Evolutionary conservation across 2,329 filamentous ascomycete species (phyloP), one percentile per base, ranked within the genome.

Genomic region (Grosmannia huntii): DNA sequence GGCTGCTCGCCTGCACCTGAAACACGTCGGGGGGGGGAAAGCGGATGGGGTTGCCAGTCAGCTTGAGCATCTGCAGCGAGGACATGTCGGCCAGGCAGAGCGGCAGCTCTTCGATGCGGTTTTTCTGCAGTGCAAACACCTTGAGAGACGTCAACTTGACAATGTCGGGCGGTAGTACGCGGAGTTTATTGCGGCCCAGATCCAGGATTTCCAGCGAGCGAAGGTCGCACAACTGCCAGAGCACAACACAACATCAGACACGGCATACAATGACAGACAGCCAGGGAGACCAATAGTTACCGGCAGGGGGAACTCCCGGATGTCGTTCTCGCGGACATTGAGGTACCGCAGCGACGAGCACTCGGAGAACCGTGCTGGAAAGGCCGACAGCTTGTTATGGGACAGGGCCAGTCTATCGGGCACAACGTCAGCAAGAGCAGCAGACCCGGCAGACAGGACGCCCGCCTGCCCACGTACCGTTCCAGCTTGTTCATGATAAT

Each of bases 141-240:
- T 95, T 95, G 62, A 97, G 75, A 1, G 89, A 95, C 5, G 85
- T 85, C 66, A 97, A 76, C 67, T 85, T 89, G 60, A 81, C 82
- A 61, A 96, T 88, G 57, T 91, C 87, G 53, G 85, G 82, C 0
- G 92, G 90, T 2, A 97, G 79, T 11, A 81, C 75, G 53, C 81
- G 82, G 61, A 97, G 84, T 69, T 87, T 89, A 69, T 97, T 97
- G 65, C 89, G 83, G 69, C 90, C 91, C 57, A 97, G 79, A 72
- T 97, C 92, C 61, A 97, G 81, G 60, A 96, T 96, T 72, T 97
- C 91, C 58, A 97, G 81, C 38, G 90, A 87, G 56, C 83, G 85
- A 61, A 97, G 79, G 70, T 90, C 85, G 69, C 92, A 91, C 60
- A 97, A 82, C 90, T 95, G 68, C 55, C 60, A 55, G 53, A 46